phyloP scores from a whole-genome alignment of 371 early-diverging fungal species.

The Parasitella parasitica region DNA sequence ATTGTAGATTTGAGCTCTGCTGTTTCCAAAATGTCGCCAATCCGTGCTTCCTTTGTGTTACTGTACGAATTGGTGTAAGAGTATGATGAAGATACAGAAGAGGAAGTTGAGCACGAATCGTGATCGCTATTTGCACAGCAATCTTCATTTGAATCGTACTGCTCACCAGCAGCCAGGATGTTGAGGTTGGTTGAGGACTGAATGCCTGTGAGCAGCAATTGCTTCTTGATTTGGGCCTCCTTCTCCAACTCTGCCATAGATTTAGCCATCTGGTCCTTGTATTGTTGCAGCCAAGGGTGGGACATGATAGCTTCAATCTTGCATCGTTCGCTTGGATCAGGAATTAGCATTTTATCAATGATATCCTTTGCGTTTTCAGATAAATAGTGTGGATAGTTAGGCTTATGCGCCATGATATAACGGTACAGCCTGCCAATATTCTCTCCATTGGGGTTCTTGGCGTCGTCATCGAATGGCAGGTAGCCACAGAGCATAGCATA shows the following conservation, averaged over 20 bases:
- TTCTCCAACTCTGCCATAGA: slow-evolving; percentile 23
- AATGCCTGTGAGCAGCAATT: slow-evolving; percentile 7
- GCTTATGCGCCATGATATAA: slow-evolving; percentile 87
- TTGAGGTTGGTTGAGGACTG: neutral
- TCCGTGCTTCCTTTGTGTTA: slow-evolving; percentile 5
- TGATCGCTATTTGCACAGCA: slow-evolving; percentile 1
- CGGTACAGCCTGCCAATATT: slow-evolving; percentile 94
- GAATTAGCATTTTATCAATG: slow-evolving; percentile 87
- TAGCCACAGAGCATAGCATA: slow-evolving; percentile 98
- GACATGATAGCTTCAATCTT: slow-evolving; percentile 80
- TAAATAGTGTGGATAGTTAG: slow-evolving; percentile 87
- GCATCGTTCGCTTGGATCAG: slow-evolving; percentile 84
- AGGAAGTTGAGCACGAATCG: slow-evolving; percentile 8
- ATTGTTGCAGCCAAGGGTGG: slow-evolving; percentile 65
- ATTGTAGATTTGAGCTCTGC: too few species aligned
- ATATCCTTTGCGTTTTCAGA: slow-evolving; percentile 75
- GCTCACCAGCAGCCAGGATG: neutral
- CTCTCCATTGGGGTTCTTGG: slow-evolving; percentile 94
- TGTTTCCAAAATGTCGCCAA: neutral
- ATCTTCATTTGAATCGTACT: neutral
- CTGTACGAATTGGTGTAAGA: slow-evolving; percentile 14
- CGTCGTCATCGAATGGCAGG: slow-evolving; percentile 99
- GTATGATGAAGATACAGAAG: slow-evolving; percentile 14
- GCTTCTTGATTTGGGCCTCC: slow-evolving; percentile 11
- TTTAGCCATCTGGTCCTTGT: slow-evolving; percentile 25